phyloP scores from a whole-genome alignment of 2,329 filamentous ascomycete species.

The Monosporascus sp. region DNA sequence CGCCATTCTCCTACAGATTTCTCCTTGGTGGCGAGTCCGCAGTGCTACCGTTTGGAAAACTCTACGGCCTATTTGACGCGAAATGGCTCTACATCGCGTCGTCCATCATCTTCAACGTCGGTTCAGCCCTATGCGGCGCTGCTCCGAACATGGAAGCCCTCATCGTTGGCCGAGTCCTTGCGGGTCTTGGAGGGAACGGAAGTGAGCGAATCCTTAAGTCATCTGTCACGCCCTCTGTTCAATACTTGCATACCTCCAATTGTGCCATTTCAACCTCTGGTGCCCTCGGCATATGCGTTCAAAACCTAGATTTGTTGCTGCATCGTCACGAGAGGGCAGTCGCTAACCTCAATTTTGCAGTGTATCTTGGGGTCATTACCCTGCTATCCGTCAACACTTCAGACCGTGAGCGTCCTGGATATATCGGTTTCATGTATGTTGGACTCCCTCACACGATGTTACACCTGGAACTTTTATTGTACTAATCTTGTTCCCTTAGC shows the following conservation, averaged over 20 bases:
- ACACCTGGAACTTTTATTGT: no score
- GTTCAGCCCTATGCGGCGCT: constrained; percentile 32
- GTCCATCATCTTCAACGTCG: constrained; percentile 7
- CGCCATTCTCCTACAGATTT: background rate
- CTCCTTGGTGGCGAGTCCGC: background rate
- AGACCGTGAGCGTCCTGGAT: constrained; percentile 19
- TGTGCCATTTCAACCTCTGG: no score
- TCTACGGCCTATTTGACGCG: constrained; percentile 32
- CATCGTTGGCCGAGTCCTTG: constrained; percentile 39
- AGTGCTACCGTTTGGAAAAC: constrained; percentile 23
- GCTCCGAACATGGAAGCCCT: constrained; percentile 37
- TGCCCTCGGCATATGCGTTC: no score
- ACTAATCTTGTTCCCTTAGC: no score
- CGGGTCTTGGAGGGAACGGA: constrained; percentile 32
- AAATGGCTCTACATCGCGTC: constrained; percentile 28
- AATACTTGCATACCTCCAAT: no score
- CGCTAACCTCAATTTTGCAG: constrained; percentile 23
- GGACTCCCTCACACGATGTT: no score
- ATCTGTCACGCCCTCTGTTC: no score
- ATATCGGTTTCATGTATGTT: constrained; percentile 14
- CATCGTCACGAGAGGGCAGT: background rate
- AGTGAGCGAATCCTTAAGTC: no score
- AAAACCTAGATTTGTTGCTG: no score
- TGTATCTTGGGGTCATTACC: background rate
- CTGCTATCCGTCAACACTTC: constrained; percentile 12